Conservation (phyloP, 1,284 basidiomycete genomes). For the Earliella scabrosa region DNA sequence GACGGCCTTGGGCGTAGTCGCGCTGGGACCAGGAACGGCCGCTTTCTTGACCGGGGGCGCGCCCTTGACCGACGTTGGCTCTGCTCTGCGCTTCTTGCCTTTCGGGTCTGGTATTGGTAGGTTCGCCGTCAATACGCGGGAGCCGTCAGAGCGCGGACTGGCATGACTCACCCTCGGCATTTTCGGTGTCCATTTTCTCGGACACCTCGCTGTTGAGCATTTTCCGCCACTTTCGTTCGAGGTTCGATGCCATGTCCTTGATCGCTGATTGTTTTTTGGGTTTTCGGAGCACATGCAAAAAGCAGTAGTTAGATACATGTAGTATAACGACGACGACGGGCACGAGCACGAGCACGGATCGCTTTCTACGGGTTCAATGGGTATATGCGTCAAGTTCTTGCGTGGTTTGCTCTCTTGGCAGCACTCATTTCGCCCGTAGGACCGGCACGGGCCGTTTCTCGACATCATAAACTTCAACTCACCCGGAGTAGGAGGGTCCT, state of each 20-base stretch:
- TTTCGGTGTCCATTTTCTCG: constrained; percentile 52
- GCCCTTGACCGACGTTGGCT: constrained; percentile 50
- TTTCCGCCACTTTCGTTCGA: constrained; percentile 80
- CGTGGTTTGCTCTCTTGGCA: neutral
- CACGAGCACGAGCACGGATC: neutral
- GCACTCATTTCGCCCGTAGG: constrained; percentile 3
- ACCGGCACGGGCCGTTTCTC: neutral
- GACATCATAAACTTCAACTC: constrained; percentile 42
- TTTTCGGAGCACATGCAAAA: constrained; percentile 30
- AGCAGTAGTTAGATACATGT: constrained; percentile 71
- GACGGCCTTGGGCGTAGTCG: constrained; percentile 34
- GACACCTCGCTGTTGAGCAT: constrained; percentile 45
- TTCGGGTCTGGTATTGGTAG: constrained; percentile 49
- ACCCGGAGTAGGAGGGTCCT: constrained; percentile 71
- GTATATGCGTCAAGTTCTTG: constrained; percentile 12
- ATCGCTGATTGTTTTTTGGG: constrained; percentile 62
- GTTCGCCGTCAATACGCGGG: constrained; percentile 11
- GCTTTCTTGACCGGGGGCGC: constrained; percentile 67
- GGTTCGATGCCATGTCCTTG: constrained; percentile 88
- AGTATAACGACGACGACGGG: constrained; percentile 16
- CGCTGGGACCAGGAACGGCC: constrained; percentile 49
- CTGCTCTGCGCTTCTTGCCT: constrained; percentile 74
- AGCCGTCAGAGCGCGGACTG: constrained; percentile 40
- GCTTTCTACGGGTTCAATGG: constrained; percentile 16
- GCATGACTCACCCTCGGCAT: constrained; percentile 73